Evolutionary conservation across 2,329 filamentous ascomycete species (phyloP).

Genomic region (Didymella lethalis): DNA sequence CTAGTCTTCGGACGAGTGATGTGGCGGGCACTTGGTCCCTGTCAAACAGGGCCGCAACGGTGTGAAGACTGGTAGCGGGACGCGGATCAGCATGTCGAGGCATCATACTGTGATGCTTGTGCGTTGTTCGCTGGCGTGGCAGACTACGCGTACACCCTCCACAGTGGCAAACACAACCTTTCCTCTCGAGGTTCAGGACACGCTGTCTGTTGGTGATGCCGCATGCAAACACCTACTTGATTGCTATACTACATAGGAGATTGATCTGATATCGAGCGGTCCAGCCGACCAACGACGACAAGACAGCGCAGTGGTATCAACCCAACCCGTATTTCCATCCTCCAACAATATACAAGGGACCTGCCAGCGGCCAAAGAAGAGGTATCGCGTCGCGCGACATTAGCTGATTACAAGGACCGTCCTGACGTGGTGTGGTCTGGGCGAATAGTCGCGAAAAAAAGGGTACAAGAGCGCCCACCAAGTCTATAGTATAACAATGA

Average conservation of each 20-base stretch:
- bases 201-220: conserved; percentile 1
- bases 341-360: conserved; percentile 20
- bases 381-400: conserved; percentile 15
- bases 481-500: conserved; percentile 16
- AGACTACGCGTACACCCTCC: neutral
- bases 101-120: neutral
- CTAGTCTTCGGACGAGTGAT: too few relatives aligned
- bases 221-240: conserved; percentile 12
- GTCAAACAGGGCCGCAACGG: neutral
- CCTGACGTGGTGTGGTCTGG: conserved; percentile 11
- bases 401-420: conserved; percentile 24
- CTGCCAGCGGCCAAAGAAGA: conserved; percentile 14
- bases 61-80: neutral
- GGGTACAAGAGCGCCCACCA: conserved; percentile 11
- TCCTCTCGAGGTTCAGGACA: too few relatives aligned
- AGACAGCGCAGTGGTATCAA: conserved; percentile 20
- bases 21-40: too few relatives aligned
- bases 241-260: conserved; percentile 21
- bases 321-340: conserved; percentile 3
- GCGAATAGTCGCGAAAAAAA: conserved; percentile 13
- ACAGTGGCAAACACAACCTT: neutral
- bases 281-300: conserved; percentile 14
- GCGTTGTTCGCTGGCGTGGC: neutral
- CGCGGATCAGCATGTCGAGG: neutral
- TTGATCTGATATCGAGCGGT: conserved; percentile 8